A percentile compares a stretch with the other conserved stretches of the same genome.
phyloP scores from a whole-genome alignment of 2,329 filamentous ascomycete species.

The Phoma sp. region DNA sequence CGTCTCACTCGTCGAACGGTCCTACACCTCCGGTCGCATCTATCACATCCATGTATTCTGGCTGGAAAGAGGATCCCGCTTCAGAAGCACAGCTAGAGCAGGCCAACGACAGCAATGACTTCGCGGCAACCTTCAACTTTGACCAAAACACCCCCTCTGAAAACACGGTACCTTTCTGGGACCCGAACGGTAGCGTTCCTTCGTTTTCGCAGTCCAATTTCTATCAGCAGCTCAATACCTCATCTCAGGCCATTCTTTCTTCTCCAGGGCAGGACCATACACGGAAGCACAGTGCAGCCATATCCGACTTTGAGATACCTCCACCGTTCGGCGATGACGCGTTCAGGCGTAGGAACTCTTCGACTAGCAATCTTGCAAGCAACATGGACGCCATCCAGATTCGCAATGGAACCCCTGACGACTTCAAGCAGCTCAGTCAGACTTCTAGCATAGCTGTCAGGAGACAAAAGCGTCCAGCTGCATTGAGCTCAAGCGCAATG shows the following conservation, averaged over 20 bases:
- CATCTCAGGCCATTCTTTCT: conserved; percentile 45
- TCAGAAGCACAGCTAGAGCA: conserved; percentile 30
- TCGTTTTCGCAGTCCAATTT: conserved; percentile 38
- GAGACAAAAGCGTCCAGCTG: conserved; percentile 51
- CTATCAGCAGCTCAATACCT: conserved; percentile 48
- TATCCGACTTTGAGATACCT: conserved; percentile 42
- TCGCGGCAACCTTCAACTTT: conserved; percentile 39
- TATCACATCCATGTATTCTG: conserved; percentile 46
- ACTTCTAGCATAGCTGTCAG: conserved; percentile 53
- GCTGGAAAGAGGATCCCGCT: conserved; percentile 45
- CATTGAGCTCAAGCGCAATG: conserved; percentile 48
- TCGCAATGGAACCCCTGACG: conserved; percentile 42
- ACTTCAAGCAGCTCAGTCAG: conserved; percentile 48
- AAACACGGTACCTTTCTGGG: conserved; percentile 42
- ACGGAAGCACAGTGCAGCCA: conserved; percentile 39
- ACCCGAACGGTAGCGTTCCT: conserved; percentile 27
- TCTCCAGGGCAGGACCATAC: conserved; percentile 40
- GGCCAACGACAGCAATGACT: conserved; percentile 38
- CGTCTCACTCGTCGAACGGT: conserved; percentile 43
- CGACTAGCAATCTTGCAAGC: conserved; percentile 48
- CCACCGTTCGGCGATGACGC: conserved; percentile 42
- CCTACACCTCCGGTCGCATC: conserved; percentile 46
- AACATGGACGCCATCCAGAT: conserved; percentile 51
- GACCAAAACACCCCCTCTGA: conserved; percentile 42
- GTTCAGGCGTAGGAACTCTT: conserved; percentile 47